Conservation (phyloP, 2,329 filamentous ascomycete genomes). For the Emergomyces pasteurianus region DNA sequence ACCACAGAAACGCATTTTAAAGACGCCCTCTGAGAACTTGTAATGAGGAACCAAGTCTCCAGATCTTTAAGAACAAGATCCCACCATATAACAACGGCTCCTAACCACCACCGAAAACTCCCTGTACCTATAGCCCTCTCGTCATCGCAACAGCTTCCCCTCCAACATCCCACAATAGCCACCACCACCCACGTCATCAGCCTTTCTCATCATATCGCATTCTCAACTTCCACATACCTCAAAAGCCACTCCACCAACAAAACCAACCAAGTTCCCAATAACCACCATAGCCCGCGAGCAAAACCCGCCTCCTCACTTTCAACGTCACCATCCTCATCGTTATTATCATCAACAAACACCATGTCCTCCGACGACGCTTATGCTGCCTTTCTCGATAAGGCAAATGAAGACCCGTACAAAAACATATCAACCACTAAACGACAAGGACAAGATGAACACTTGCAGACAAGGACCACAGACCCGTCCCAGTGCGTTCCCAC, state of each 20-base stretch:
- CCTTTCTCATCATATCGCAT: background rate
- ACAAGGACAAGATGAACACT: slow-evolving; percentile 1
- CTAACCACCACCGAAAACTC: background rate
- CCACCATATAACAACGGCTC: background rate
- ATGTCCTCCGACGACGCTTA: slow-evolving; percentile 65
- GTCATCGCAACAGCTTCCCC: background rate
- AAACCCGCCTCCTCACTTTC: slow-evolving; percentile 5
- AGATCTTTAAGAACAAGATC: background rate
- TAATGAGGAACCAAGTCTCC: background rate
- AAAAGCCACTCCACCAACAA: background rate
- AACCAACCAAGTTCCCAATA: background rate
- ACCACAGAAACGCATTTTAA: too few species aligned
- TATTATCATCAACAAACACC: background rate
- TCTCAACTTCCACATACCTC: background rate
- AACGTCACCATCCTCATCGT: background rate
- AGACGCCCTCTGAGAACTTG: background rate
- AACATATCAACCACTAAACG: slow-evolving; percentile 12
- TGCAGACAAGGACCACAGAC: slow-evolving; percentile 29
- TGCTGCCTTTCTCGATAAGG: slow-evolving; percentile 73
- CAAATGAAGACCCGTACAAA: slow-evolving; percentile 53
- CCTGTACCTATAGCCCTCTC: background rate
- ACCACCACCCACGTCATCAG: background rate
- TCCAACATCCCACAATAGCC: background rate
- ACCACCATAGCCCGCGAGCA: slow-evolving; percentile 7
- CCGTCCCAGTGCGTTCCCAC: slow-evolving; percentile 45